phyloP scores from a whole-genome alignment of 2,329 filamentous ascomycete species.

The Ceratocystis lukuohia region DNA sequence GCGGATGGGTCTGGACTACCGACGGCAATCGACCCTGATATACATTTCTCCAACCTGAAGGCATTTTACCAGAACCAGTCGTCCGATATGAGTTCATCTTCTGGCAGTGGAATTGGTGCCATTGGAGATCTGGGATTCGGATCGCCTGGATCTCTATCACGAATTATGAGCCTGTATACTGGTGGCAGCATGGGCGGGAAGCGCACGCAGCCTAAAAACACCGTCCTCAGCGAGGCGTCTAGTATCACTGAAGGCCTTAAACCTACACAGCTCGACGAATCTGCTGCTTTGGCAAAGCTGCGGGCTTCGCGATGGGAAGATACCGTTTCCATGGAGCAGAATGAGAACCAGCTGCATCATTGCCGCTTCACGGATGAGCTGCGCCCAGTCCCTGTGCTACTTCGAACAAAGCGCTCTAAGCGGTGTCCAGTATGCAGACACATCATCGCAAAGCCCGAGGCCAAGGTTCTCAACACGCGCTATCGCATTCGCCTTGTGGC shows the following conservation, averaged over 20 bases:
- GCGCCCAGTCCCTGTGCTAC: constrained; percentile 65
- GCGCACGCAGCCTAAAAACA: constrained; percentile 52
- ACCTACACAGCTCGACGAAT: constrained; percentile 48
- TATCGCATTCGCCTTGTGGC: constrained; percentile 90
- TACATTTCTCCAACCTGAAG: constrained; percentile 61
- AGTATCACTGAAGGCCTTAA: constrained; percentile 58
- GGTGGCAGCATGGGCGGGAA: constrained; percentile 48
- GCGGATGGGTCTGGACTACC: constrained; percentile 27
- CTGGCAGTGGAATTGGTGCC: constrained; percentile 24
- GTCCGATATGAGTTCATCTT: constrained; percentile 43
- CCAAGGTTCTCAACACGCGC: constrained; percentile 74
- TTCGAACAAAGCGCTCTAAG: constrained; percentile 87
- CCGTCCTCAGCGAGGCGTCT: constrained; percentile 69
- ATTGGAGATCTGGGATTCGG: constrained; percentile 44
- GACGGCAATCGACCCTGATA: constrained; percentile 45
- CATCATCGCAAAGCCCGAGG: constrained; percentile 87
- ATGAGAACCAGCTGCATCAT: constrained; percentile 38
- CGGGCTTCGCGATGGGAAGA: constrained; percentile 48
- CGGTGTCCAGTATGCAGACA: constrained; percentile 86
- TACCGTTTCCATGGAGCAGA: constrained; percentile 40
- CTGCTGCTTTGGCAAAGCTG: constrained; percentile 45
- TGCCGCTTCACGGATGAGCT: constrained; percentile 56
- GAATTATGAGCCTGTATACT: constrained; percentile 87
- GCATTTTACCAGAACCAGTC: constrained; percentile 74
- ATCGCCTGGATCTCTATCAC: constrained; percentile 68